Conservation (phyloP, 2,329 filamentous ascomycete species). For the Rutstroemia sydowiana region DNA sequence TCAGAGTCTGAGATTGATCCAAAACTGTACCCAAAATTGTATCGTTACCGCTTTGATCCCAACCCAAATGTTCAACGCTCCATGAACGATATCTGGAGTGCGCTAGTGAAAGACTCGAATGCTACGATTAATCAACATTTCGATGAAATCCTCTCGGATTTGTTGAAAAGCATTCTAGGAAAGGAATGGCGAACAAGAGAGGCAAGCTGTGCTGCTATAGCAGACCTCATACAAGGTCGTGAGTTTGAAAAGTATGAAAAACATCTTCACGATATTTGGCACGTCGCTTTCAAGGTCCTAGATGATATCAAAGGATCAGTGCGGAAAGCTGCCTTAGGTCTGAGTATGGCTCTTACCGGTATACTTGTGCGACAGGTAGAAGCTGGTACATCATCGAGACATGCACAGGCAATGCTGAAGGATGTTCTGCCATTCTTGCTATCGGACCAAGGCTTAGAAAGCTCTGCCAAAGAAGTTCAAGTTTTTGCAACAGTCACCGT, state of each 20-base stretch:
- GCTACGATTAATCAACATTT: slow-evolving; percentile 74
- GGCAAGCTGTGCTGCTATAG: slow-evolving; percentile 84
- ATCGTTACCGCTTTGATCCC: slow-evolving; percentile 89
- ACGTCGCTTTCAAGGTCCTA: slow-evolving; percentile 77
- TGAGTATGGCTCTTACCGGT: slow-evolving; percentile 79
- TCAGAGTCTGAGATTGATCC: slow-evolving; percentile 84
- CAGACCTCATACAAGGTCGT: slow-evolving; percentile 78
- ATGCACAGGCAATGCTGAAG: slow-evolving; percentile 71
- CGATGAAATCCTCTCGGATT: slow-evolving; percentile 79
- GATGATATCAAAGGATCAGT: slow-evolving; percentile 96
- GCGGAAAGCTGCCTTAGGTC: slow-evolving; percentile 66
- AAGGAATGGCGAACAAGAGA: slow-evolving; percentile 91
- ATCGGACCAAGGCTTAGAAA: slow-evolving; percentile 83
- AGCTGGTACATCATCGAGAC: slow-evolving; percentile 62
- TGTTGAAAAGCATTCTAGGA: slow-evolving; percentile 77
- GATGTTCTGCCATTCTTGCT: slow-evolving; percentile 86
- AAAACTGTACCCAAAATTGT: slow-evolving; percentile 92
- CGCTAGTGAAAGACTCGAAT: slow-evolving; percentile 82
- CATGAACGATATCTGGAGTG: slow-evolving; percentile 98
- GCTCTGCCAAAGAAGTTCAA: slow-evolving; percentile 79
- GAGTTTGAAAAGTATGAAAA: slow-evolving; percentile 71
- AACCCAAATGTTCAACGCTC: slow-evolving; percentile 87
- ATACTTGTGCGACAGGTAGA: slow-evolving; percentile 81
- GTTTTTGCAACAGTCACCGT: slow-evolving; percentile 76
- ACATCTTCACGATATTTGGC: slow-evolving; percentile 81